Evolutionary conservation across 148 eudicot genomes (phyloP).

Genomic region (Suaeda aralocaspica): DNA sequence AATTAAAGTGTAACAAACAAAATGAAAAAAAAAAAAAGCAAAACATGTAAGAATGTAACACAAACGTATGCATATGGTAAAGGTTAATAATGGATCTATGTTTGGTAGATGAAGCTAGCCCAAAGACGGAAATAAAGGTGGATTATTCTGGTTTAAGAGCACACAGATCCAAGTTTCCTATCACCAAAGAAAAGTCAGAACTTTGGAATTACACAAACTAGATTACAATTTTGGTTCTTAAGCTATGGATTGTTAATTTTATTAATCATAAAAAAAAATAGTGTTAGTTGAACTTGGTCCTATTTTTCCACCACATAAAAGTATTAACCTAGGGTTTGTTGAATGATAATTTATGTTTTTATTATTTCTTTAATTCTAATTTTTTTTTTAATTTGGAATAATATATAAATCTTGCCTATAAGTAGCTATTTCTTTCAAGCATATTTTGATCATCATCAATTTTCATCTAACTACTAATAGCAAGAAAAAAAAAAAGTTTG

Average conservation of each 20-base stretch:
- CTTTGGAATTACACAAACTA: slow-evolving; percentile 2
- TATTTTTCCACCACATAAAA: no score
- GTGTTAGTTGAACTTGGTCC: slow-evolving; percentile 22
- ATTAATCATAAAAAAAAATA: no score
- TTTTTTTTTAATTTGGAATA: no score
- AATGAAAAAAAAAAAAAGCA: no score
- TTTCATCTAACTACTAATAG: not conserved
- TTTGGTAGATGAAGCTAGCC: not conserved
- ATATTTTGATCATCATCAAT: not conserved
- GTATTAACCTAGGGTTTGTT: no score
- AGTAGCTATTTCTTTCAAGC: not conserved
- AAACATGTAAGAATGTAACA: no score
- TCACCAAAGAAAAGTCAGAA: slow-evolving; percentile 6
- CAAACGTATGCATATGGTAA: not conserved
- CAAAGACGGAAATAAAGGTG: not conserved
- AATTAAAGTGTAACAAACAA: no score
- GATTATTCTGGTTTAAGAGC: not conserved
- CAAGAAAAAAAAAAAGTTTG: not conserved
- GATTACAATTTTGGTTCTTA: not conserved
- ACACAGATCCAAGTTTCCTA: slow-evolving; percentile 11
- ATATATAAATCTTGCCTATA: slow-evolving; percentile 4
- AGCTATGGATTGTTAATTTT: not conserved
- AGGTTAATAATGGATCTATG: not conserved
- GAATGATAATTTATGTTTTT: not conserved
- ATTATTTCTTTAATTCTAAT: not conserved